Evolutionary conservation across 306 rosid genomes (phyloP).

Genomic region (Trifolium pratense): DNA sequence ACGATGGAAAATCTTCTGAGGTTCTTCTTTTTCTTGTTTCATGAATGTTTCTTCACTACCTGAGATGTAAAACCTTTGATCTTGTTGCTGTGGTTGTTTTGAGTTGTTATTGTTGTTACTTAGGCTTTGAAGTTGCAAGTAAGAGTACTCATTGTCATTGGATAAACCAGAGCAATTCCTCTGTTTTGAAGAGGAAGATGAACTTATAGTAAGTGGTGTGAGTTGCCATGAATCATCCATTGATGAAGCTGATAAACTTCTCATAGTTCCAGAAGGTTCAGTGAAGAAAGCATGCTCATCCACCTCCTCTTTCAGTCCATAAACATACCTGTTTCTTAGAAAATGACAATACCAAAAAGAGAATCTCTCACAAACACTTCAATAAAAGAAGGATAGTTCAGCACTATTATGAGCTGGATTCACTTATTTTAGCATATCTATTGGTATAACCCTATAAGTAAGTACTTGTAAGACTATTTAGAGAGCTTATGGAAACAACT

Average conservation of each 20-base stretch:
- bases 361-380: background rate
- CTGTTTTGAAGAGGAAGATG: conserved; percentile 71
- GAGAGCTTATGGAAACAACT: background rate
- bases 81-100: conserved; percentile 53
- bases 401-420: background rate
- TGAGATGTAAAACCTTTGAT: conserved; percentile 48
- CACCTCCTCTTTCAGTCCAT: conserved; percentile 76
- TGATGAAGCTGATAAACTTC: conserved; percentile 78
- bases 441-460: too few species aligned
- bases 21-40: conserved; percentile 60
- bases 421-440: background rate
- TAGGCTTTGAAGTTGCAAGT: conserved; percentile 65
- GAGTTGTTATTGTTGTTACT: conserved; percentile 44
- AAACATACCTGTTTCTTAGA: conserved; percentile 62
- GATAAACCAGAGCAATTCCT: conserved; percentile 64
- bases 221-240: conserved; percentile 81
- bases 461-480: too few species aligned
- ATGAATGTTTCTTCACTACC: conserved; percentile 41
- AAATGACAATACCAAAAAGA: background rate
- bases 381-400: background rate
- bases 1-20: conserved; percentile 84
- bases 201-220: conserved; percentile 83
- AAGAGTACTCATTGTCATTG: conserved; percentile 55
- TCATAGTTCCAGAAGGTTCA: conserved; percentile 79
- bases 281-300: conserved; percentile 91